Evolutionary conservation across 1,139 yeast genomes (phyloP).

Genomic region (Hemisphaericaspora lyxosophila): DNA sequence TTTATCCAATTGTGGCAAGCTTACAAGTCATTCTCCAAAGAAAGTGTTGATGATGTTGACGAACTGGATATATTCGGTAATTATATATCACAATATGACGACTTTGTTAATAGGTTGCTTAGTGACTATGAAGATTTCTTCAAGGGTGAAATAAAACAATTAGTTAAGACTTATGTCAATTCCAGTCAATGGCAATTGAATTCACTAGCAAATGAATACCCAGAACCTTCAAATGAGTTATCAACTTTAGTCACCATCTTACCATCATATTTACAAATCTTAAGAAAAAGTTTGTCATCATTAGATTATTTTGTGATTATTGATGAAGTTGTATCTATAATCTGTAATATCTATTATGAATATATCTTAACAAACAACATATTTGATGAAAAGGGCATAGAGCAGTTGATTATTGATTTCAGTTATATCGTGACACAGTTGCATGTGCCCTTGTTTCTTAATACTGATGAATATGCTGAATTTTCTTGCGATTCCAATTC

Average conservation of each 20-base stretch:
- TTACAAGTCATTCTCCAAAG: slow-evolving; percentile 26
- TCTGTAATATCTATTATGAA: slow-evolving; percentile 54
- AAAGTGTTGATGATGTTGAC: slow-evolving; percentile 15
- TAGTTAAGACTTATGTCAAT: slow-evolving; percentile 54
- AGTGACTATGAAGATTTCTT: slow-evolving; percentile 45
- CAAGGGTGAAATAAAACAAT: slow-evolving; percentile 47
- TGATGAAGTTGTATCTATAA: slow-evolving; percentile 41
- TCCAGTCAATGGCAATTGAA: slow-evolving; percentile 36
- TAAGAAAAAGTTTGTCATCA: slow-evolving; percentile 28
- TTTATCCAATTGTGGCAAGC: slow-evolving; percentile 63
- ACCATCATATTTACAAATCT: slow-evolving; percentile 35
- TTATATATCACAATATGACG: slow-evolving; percentile 46
- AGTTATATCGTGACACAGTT: slow-evolving; percentile 43
- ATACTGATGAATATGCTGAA: slow-evolving; percentile 8
- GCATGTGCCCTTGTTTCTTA: slow-evolving; percentile 21
- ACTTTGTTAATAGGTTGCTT: slow-evolving; percentile 38
- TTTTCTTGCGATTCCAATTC: slow-evolving; percentile 29
- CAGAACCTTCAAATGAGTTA: slow-evolving; percentile 36
- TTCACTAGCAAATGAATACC: slow-evolving; percentile 18
- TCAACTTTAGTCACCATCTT: slow-evolving; percentile 32
- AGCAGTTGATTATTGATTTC: slow-evolving; percentile 57
- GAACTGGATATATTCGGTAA: slow-evolving; percentile 54
- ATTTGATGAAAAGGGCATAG: slow-evolving; percentile 56
- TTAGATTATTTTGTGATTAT: slow-evolving; percentile 30
- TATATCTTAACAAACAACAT: slow-evolving; percentile 63